These are phyloP conservation scores for Apophysomyces variabilis DNA, from an alignment of 371 early-diverging fungal genomes.

Conservation along the genomic window DNA sequence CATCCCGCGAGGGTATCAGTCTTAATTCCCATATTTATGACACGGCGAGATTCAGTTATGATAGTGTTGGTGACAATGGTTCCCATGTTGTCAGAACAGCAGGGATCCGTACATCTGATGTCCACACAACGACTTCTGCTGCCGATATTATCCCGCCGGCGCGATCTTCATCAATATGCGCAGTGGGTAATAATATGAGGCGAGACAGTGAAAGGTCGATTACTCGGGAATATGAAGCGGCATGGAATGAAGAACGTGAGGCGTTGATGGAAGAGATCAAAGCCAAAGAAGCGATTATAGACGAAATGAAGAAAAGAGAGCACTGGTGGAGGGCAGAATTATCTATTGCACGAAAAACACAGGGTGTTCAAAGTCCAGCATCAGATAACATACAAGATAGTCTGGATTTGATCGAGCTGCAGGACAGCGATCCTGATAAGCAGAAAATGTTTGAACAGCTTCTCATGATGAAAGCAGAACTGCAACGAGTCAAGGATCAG, in stretches of 20 bases:
- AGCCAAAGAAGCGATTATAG: slow-evolving; percentile 41
- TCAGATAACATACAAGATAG: slow-evolving; percentile 18
- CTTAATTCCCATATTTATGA: slow-evolving; percentile 34
- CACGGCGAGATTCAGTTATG: slow-evolving; percentile 5
- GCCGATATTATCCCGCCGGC: background rate
- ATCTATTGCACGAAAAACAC: slow-evolving; percentile 43
- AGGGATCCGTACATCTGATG: slow-evolving; percentile 11
- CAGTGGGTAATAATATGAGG: background rate
- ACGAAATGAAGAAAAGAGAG: slow-evolving; percentile 55
- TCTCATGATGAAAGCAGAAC: slow-evolving; percentile 46
- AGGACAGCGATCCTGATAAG: slow-evolving; percentile 35
- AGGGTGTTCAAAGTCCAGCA: slow-evolving; percentile 21
- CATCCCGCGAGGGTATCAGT: slow-evolving; percentile 55
- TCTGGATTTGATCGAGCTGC: slow-evolving; percentile 39
- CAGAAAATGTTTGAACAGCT: slow-evolving; percentile 55
- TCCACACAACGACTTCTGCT: background rate
- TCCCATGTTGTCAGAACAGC: slow-evolving; percentile 7
- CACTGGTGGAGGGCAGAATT: slow-evolving; percentile 62
- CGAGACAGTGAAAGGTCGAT: slow-evolving; percentile 5
- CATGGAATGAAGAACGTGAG: slow-evolving; percentile 35
- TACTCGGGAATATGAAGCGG: background rate
- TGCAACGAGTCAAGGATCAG: slow-evolving; percentile 44
- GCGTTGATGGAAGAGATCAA: slow-evolving; percentile 43
- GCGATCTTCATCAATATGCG: background rate
- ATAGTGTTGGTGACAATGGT: background rate